phyloP scores from a whole-genome alignment of 345 rosid species.

The Carallia pectinifolia region DNA sequence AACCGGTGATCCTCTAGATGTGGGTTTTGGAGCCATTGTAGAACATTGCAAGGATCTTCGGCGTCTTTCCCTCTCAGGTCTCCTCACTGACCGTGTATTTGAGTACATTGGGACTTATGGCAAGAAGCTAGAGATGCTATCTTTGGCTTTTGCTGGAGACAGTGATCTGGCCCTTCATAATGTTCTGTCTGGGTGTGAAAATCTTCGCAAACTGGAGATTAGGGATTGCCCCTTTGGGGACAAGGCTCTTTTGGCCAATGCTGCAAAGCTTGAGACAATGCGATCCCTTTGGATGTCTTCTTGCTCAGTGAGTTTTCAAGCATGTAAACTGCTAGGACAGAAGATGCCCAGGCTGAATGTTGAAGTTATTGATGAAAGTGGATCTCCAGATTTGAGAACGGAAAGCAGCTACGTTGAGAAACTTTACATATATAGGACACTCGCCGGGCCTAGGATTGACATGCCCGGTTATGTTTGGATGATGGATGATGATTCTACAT shows the following conservation, averaged over 20 bases:
- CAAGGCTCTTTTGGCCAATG: slow-evolving; percentile 83
- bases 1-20: slow-evolving; percentile 79
- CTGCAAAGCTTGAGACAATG: slow-evolving; percentile 90
- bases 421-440: slow-evolving; percentile 77
- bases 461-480: slow-evolving; percentile 84
- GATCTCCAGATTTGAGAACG: slow-evolving; percentile 56
- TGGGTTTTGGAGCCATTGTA: slow-evolving; percentile 90
- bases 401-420: slow-evolving; percentile 75
- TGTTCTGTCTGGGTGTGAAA: slow-evolving; percentile 78
- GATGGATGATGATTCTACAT: slow-evolving; percentile 53
- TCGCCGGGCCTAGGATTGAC: slow-evolving; percentile 78
- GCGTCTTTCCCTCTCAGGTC: slow-evolving; percentile 88
- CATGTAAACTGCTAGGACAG: slow-evolving; percentile 82
- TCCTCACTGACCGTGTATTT: slow-evolving; percentile 77
- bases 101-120: slow-evolving; percentile 76
- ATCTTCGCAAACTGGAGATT: slow-evolving; percentile 84
- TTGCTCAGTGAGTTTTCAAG: slow-evolving; percentile 77
- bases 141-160: slow-evolving; percentile 96
- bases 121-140: slow-evolving; percentile 83
- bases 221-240: slow-evolving; percentile 93
- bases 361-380: slow-evolving; percentile 85
- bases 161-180: slow-evolving; percentile 89
- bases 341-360: slow-evolving; percentile 85
- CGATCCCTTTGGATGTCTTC: slow-evolving; percentile 99
- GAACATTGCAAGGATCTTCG: slow-evolving; percentile 75